Conservation (phyloP, 192 early-diverging fungal species). For the Coemansia sp. region DNA sequence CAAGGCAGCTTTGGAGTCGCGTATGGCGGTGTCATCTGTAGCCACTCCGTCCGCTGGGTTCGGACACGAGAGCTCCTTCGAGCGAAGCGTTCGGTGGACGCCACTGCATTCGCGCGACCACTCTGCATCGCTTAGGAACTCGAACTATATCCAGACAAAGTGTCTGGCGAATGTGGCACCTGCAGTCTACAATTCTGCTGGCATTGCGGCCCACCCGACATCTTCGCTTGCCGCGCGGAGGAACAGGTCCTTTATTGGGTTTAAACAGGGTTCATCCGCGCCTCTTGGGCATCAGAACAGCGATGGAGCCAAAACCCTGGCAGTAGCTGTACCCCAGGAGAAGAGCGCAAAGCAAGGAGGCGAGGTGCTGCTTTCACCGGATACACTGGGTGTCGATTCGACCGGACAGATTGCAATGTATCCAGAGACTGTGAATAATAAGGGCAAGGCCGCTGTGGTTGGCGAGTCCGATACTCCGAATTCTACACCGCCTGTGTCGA, state of each 20-base stretch:
- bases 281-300: neutral
- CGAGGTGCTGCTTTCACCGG: conserved; percentile 18
- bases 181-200: neutral
- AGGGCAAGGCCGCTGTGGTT: neutral
- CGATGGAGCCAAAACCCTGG: neutral
- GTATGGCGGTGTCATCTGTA: neutral
- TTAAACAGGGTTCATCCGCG: neutral
- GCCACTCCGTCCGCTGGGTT: neutral
- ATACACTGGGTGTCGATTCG: conserved; percentile 8
- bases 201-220: neutral
- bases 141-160: neutral
- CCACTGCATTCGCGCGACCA: conserved; percentile 11
- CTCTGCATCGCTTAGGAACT: neutral
- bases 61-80: neutral
- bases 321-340: neutral
- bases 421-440: conserved; percentile 11
- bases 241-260: neutral
- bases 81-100: conserved; percentile 15
- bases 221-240: neutral
- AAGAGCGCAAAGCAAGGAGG: neutral
- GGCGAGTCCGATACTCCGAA: neutral
- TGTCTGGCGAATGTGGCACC: neutral
- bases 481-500: neutral
- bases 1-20: neutral
- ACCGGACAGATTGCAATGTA: conserved; percentile 35